phyloP scores from a whole-genome alignment of 768 basidiomycete genomes.

The Tricholoma bakamatsutake region DNA sequence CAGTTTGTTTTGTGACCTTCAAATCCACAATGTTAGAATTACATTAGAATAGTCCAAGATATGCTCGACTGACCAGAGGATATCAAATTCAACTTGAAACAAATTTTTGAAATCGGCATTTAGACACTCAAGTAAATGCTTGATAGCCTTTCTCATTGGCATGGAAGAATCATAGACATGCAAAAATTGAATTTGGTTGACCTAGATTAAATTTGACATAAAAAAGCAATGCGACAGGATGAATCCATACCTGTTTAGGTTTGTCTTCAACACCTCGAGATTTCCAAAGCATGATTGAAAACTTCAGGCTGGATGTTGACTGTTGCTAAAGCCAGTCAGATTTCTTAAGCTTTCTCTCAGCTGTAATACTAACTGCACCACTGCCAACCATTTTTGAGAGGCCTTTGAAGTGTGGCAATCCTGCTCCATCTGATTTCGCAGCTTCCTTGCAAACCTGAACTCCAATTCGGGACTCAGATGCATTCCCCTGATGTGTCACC shows the following conservation, averaged over 20 bases:
- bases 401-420: neutral
- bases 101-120: neutral
- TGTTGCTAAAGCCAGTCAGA: neutral
- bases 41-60: neutral
- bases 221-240: neutral
- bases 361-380: neutral
- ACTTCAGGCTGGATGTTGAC: neutral
- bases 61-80: neutral
- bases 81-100: neutral
- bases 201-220: neutral
- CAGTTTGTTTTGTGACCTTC: neutral
- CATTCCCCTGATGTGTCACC: neutral
- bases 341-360: neutral
- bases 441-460: neutral
- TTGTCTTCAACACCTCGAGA: neutral
- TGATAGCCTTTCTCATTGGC: neutral
- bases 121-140: neutral
- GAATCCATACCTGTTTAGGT: neutral
- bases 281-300: neutral
- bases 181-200: neutral
- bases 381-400: neutral
- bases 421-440: neutral
- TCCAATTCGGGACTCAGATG: neutral
- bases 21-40: neutral
- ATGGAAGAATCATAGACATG: neutral